Conservation (phyloP, 2,329 filamentous ascomycete species). For the Aureobasidium mangrovei region DNA sequence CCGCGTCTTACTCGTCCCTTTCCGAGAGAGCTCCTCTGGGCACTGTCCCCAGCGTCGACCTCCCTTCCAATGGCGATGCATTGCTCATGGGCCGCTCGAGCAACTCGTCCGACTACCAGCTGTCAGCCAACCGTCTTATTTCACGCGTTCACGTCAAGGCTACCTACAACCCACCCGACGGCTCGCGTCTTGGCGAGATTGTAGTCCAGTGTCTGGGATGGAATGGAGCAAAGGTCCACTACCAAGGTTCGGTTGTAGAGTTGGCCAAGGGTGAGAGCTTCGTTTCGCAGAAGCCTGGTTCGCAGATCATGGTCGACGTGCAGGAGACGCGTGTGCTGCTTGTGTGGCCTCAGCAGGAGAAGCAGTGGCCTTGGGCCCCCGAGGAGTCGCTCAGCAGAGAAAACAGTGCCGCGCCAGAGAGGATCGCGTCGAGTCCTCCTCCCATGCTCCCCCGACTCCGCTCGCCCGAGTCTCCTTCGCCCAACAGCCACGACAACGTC, state of each 20-base stretch:
- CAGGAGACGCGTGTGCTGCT: slow-evolving; percentile 85
- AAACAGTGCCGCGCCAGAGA: slow-evolving; percentile 9
- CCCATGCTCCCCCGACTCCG: slow-evolving; percentile 54
- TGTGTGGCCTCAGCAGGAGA: slow-evolving; percentile 60
- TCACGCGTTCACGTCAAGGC: slow-evolving; percentile 90
- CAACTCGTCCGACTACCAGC: slow-evolving; percentile 89
- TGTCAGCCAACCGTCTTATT: slow-evolving; percentile 84
- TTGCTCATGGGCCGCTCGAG: slow-evolving; percentile 87
- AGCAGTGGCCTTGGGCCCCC: slow-evolving; percentile 4
- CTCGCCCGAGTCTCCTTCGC: slow-evolving; percentile 70
- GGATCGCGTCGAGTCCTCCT: slow-evolving; percentile 52
- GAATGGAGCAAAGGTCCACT: slow-evolving; percentile 92
- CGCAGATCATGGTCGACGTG: slow-evolving; percentile 91
- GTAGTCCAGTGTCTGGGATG: slow-evolving; percentile 89
- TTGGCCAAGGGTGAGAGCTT: slow-evolving; percentile 82
- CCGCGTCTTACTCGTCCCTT: slow-evolving; percentile 45
- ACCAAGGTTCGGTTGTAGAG: slow-evolving; percentile 78
- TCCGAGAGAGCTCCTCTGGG: slow-evolving; percentile 78
- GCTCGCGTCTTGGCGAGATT: slow-evolving; percentile 64
- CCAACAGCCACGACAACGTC: slow-evolving; percentile 38
- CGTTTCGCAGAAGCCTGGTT: slow-evolving; percentile 76
- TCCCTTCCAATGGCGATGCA: slow-evolving; percentile 71
- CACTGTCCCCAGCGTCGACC: slow-evolving; percentile 70
- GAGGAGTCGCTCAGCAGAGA: slow-evolving; percentile 8
- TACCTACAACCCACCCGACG: slow-evolving; percentile 63